Percentiles rank a stretch among this genome's conserved stretches.
Evolutionary conservation across 1,284 basidiomycete species (phyloP).

Genomic region (Moesziomyces sp.): DNA sequence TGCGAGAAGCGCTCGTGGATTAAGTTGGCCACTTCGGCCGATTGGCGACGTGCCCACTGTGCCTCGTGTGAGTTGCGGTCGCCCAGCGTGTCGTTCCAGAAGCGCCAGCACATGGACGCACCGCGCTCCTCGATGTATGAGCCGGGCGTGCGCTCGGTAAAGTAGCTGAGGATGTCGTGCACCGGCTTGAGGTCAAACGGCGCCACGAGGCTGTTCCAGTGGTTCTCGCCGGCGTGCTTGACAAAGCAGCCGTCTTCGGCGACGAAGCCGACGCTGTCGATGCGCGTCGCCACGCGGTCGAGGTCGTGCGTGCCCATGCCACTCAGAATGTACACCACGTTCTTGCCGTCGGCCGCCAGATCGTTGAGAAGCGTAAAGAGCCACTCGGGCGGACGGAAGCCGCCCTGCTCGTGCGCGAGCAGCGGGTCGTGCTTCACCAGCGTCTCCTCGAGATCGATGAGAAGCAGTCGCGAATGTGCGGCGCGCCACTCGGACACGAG

Average conservation of each 20-base stretch:
- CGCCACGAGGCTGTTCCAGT: constrained; percentile 82
- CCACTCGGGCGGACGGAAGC: constrained; percentile 73
- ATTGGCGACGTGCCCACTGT: constrained; percentile 83
- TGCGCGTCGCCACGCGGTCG: constrained; percentile 72
- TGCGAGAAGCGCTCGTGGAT: constrained; percentile 72
- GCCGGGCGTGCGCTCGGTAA: constrained; percentile 85
- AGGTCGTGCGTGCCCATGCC: constrained; percentile 77
- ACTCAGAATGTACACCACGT: constrained; percentile 84
- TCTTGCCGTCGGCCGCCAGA: constrained; percentile 75
- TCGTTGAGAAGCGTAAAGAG: constrained; percentile 74
- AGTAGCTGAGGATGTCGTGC: constrained; percentile 79
- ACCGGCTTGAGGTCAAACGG: constrained; percentile 80
- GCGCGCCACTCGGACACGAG: constrained; percentile 69
- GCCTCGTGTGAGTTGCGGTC: constrained; percentile 72
- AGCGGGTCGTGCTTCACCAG: constrained; percentile 72
- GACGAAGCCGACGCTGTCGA: constrained; percentile 80
- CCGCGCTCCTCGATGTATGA: constrained; percentile 86
- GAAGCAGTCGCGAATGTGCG: constrained; percentile 74
- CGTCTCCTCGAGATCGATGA: constrained; percentile 83
- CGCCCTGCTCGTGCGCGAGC: constrained; percentile 64
- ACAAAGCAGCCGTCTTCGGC: constrained; percentile 89
- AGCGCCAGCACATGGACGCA: constrained; percentile 84
- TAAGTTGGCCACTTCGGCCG: constrained; percentile 88
- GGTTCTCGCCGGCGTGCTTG: constrained; percentile 71
- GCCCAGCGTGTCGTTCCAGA: constrained; percentile 74